Base-by-base conservation (phyloP, 2,329 filamentous ascomycete genomes). In the Beauveria brongniartii region DNA sequence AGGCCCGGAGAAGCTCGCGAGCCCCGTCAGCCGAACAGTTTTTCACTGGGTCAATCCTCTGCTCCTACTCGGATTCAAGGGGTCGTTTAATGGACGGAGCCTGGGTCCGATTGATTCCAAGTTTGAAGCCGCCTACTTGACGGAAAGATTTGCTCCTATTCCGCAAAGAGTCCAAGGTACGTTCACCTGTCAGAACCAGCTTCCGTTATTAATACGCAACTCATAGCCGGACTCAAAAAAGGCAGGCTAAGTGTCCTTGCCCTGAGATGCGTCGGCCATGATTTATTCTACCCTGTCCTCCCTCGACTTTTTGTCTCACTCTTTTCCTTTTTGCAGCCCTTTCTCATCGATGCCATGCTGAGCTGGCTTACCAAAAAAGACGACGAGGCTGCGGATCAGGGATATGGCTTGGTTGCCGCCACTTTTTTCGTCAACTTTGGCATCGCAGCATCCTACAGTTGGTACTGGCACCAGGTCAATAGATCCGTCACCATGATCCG, bases 381-480 rank as follows among this genome's bases (percentile, higher is more conserved):
- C 2, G 6, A 6, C 43, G n/a, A 37, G 4, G 14, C 43, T 28
- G 18, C 3, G n/a, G 37, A 41, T 47, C 43, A 56, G 3, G 54
- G 54, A 12, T 47, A 47, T 22, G 54, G 54, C 26, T 24, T 56
- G 5, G 48, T 56, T 37, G 43, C 24, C n/a, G 54, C 54, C 10
- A 56, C 54, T 0, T 47, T 56, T n/a, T 56, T 56, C 8, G 54
- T 56, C 3, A 48, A 56, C 20, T 56, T 56, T 47, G 54, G 54
- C 26, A 48, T 56, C 7, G 43, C 54, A 10, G 54, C 18, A 26
- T 56, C 54, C 12, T 47, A 56, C 28, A 56, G 54, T n/a, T 56
- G 54, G 54, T 56, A 56, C 28, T 56, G 54, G 54, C 54, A 56
- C 28, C 54, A 56, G 18, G 43, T 56, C 41, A 56, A 56, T 12